Evolutionary conservation across 2,329 filamentous ascomycete species (phyloP), one percentile per base, ranked within the genome.

Genomic region (Microthyrium microscopicum): DNA sequence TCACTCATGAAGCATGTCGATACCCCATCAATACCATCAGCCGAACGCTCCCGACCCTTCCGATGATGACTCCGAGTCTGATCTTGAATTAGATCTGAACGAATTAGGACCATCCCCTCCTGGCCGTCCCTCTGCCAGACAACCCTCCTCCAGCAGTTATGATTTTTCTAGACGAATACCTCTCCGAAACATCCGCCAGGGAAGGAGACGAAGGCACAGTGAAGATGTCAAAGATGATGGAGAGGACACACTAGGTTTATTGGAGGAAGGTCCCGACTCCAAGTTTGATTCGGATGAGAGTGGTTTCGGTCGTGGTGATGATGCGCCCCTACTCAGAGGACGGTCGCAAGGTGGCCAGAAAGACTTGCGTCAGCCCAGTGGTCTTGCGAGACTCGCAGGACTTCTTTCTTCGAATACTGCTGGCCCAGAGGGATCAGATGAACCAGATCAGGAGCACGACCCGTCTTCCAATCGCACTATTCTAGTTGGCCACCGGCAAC

Each of bases 11-110:
- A 51, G 51, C 51, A 64, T 64, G 62, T 53, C 58, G 38, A 48
- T 52, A 37, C 51, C 58, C 30, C 55, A 58, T 48, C 52, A 56
- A 46, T 58, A 61, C 49, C 54, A 57, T 48, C 52, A 56, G 41
- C 55, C 68, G 48, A 67, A 75, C 52, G 67, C 69, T 48, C 73
- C 73, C 55, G 72, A 77, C 56, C 71, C 68, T 39, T 66, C 66
- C 39, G 56, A 61, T 46, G 62, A 73, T 38, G 49, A 54, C 37
- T 41, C 44, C 50, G 79, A 85, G 52, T 81, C 76, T 31, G 78
- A 87, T 51, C 70, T 77, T 44, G 76, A 81, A 41, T 64, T 89
- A 47, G 77, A 85, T 46, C 66, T 83, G 44, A 68, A 82, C 48
- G 81, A 87, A 61, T 73, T 89, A 43, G 79, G 85, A 50, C 78